A percentile compares a stretch with the other conserved stretches of the same genome.
Conservation (phyloP, 176 grass and related monocot species). For the Aegilops umbellulata region DNA sequence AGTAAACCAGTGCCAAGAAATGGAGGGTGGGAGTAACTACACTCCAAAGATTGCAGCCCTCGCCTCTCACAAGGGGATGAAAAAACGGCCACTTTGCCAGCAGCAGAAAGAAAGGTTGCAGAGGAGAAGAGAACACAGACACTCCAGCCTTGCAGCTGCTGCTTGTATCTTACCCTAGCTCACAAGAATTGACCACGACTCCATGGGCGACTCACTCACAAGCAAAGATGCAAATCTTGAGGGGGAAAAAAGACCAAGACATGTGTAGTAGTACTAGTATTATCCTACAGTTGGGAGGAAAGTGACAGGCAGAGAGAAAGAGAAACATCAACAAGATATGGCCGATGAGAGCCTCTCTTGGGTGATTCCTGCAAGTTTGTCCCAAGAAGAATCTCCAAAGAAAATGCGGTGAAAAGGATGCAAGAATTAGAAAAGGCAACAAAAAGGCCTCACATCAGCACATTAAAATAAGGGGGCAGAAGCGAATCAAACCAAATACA, state of each 20-base stretch:
- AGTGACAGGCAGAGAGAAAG: constrained; percentile 21
- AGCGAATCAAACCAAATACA: background rate
- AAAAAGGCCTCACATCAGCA: constrained; percentile 5
- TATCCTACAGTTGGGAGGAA: constrained; percentile 9
- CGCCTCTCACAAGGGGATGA: background rate
- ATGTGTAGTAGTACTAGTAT: background rate
- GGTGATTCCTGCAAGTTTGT: constrained; percentile 11
- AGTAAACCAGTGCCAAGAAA: constrained; percentile 1
- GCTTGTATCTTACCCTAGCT: constrained; percentile 4
- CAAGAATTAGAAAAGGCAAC: constrained; percentile 17
- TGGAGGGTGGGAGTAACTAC: background rate
- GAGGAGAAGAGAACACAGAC: background rate
- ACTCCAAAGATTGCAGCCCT: constrained; percentile 23
- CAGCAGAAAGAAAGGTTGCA: background rate
- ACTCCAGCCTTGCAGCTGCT: constrained; percentile 15
- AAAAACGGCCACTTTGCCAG: background rate
- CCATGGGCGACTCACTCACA: constrained; percentile 12
- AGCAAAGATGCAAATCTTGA: constrained; percentile 31
- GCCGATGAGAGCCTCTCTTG: constrained; percentile 22
- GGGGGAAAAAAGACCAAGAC: background rate
- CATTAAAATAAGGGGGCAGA: constrained; percentile 26
- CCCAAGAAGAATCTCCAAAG: constrained; percentile 14
- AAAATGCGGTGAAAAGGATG: constrained; percentile 38
- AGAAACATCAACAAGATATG: background rate
- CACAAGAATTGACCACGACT: constrained; percentile 19